Evolutionary conservation across 2,329 filamentous ascomycete genomes (phyloP).

Genomic region (Aspergillus viridinutans): DNA sequence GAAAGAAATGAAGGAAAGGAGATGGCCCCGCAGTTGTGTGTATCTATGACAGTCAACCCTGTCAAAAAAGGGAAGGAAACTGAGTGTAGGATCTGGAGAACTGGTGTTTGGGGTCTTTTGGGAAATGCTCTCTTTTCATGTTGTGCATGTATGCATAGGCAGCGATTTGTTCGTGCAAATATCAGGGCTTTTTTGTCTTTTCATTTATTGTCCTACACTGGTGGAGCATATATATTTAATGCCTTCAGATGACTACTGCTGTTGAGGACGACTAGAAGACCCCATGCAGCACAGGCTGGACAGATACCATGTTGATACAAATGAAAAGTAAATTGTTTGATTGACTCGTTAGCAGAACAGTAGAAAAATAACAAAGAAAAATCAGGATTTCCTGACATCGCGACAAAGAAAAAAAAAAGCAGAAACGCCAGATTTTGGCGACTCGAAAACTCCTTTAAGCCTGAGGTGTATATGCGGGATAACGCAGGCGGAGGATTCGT

Average conservation of each 20-base stretch:
- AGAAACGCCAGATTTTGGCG: constrained; percentile 16
- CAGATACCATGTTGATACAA: constrained; percentile 1
- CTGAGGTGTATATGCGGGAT: constrained; percentile 27
- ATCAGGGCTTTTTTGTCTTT: constrained; percentile 9
- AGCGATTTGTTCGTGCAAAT: constrained; percentile 24
- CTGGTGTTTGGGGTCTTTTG: constrained; percentile 15
- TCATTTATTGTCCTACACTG: neutral
- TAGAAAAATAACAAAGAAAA: constrained; percentile 21
- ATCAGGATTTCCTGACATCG: constrained; percentile 22
- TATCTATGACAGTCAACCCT: neutral
- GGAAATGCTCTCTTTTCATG: constrained; percentile 11
- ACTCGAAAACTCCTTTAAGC: constrained; percentile 18
- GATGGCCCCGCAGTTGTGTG: neutral
- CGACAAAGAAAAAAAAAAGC: constrained; percentile 25
- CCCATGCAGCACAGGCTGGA: neutral
- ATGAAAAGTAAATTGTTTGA: constrained; percentile 10
- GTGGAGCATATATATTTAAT: neutral
- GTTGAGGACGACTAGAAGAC: neutral
- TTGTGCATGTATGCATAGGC: constrained; percentile 25
- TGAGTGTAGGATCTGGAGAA: constrained; percentile 9
- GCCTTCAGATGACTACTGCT: neutral
- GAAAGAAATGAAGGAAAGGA: constrained; percentile 34
- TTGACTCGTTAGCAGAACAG: constrained; percentile 19
- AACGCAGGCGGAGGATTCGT: constrained; percentile 12
- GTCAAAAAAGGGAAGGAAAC: constrained; percentile 6